A percentile compares a stretch with the other conserved stretches of the same genome.
phyloP scores from a whole-genome alignment of 2,329 filamentous ascomycete genomes.

The Pyrenophora tritici-repentis region DNA sequence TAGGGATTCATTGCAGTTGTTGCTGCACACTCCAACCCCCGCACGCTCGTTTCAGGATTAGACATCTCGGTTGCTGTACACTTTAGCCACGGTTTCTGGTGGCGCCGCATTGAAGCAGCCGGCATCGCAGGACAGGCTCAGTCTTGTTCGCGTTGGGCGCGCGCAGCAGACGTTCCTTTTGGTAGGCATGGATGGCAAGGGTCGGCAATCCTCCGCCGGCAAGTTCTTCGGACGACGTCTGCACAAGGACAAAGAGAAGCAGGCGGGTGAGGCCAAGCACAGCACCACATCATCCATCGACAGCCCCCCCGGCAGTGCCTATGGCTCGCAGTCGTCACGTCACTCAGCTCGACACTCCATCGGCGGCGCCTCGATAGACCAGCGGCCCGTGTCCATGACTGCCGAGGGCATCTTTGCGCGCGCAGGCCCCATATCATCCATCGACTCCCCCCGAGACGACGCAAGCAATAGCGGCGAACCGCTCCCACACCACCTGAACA shows the following conservation, averaged over 20 bases:
- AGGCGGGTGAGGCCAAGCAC: conserved; percentile 17
- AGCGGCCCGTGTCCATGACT: conserved; percentile 65
- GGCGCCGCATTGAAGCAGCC: not conserved
- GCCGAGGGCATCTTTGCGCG: conserved; percentile 70
- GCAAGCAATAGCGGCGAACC: conserved; percentile 76
- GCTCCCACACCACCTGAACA: conserved; percentile 82
- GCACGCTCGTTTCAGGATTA: conserved; percentile 19
- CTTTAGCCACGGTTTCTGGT: not conserved
- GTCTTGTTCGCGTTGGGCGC: too few species aligned
- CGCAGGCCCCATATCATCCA: conserved; percentile 82
- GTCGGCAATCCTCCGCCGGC: conserved; percentile 78
- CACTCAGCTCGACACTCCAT: conserved; percentile 58
- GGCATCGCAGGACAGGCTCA: conserved; percentile 6
- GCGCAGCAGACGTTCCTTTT: too few species aligned
- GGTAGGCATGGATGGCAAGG: conserved; percentile 67
- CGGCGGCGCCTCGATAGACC: conserved; percentile 66
- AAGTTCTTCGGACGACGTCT: conserved; percentile 83
- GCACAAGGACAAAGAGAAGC: conserved; percentile 69
- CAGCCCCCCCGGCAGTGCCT: conserved; percentile 64
- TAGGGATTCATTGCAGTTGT: conserved; percentile 4
- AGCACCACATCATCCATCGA: conserved; percentile 64
- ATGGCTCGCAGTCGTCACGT: conserved; percentile 72
- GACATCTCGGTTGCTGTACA: not conserved
- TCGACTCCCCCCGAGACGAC: conserved; percentile 76
- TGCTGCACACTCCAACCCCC: conserved; percentile 9